A percentile compares a stretch with the other conserved stretches of the same genome.
Conservation (phyloP, 768 basidiomycete genomes). For the Russula emetica region DNA sequence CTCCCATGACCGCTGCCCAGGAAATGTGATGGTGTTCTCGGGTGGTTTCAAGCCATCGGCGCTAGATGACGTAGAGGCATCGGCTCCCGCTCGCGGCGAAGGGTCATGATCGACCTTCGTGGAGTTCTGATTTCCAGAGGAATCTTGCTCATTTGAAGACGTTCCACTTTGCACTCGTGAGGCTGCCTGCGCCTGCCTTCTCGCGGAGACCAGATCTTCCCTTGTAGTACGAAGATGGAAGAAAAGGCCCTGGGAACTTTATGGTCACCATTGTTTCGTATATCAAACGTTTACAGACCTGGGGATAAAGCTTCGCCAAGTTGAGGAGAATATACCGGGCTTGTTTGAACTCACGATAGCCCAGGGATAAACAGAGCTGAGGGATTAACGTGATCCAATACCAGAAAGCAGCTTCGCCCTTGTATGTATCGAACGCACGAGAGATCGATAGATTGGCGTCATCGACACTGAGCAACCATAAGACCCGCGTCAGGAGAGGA, state of each 20-base stretch:
- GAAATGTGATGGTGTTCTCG: conserved; percentile 32
- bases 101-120: conserved; percentile 15
- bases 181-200: conserved; percentile 41
- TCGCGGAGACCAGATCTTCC: conserved; percentile 57
- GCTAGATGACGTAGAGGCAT: conserved; percentile 15
- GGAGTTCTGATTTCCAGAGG: conserved; percentile 12
- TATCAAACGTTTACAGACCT: conserved; percentile 46
- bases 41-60: conserved; percentile 28
- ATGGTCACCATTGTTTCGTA: neutral
- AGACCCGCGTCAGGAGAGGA: conserved; percentile 81
- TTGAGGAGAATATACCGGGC: conserved; percentile 85
- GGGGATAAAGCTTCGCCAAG: conserved; percentile 87
- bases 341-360: conserved; percentile 89
- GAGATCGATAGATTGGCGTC: conserved; percentile 68
- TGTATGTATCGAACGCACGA: conserved; percentile 87
- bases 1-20: conserved; percentile 74
- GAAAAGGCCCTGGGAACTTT: conserved; percentile 70
- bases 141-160: conserved; percentile 19
- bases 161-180: conserved; percentile 31
- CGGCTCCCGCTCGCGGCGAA: conserved; percentile 13
- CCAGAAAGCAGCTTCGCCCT: conserved; percentile 95
- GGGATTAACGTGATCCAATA: conserved; percentile 98
- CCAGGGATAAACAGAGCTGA: conserved; percentile 84
- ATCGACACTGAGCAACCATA: conserved; percentile 96
- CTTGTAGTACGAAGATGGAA: conserved; percentile 86